phyloP scores from a whole-genome alignment of 495 filamentous ascomycete species.

The Letharia lupina region DNA sequence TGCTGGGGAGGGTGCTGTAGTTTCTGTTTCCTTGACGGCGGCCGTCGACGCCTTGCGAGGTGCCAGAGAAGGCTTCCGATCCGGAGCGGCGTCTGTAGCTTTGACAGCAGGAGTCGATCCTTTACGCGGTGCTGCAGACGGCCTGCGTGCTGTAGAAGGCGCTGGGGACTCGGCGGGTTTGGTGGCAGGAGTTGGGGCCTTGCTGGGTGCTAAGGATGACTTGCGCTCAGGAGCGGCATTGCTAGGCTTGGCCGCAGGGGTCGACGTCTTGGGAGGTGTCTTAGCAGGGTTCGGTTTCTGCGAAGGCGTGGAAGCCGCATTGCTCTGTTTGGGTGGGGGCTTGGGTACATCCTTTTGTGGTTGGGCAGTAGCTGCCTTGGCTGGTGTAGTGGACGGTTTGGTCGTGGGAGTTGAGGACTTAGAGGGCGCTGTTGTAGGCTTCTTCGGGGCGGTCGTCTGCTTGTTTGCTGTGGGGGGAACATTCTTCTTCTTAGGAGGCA shows the following conservation, averaged over 20 bases:
- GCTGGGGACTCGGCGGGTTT: background rate
- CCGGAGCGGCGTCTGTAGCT: background rate
- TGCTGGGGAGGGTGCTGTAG: background rate
- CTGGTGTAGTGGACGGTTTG: background rate
- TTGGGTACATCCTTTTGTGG: constrained; percentile 5
- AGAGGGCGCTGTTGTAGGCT: background rate
- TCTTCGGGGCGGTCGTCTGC: background rate
- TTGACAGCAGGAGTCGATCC: background rate
- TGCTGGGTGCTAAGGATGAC: constrained; percentile 8
- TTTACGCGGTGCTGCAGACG: constrained; percentile 6
- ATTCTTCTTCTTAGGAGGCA: constrained; percentile 4
- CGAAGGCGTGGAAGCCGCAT: background rate
- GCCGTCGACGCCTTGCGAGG: background rate
- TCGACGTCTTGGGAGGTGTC: background rate
- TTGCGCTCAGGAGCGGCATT: constrained; percentile 6
- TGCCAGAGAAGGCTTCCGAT: constrained; percentile 7
- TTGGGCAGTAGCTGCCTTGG: background rate
- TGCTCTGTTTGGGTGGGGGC: constrained; percentile 1
- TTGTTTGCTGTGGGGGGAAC: background rate
- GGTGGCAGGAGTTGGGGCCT: background rate
- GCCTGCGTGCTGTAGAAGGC: background rate
- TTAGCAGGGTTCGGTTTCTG: constrained; percentile 4
- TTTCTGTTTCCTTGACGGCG: background rate
- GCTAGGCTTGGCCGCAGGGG: background rate
- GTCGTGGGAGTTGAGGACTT: background rate